Base-by-base conservation (phyloP, 768 basidiomycete genomes). In the Lactarius sanguifluus region DNA sequence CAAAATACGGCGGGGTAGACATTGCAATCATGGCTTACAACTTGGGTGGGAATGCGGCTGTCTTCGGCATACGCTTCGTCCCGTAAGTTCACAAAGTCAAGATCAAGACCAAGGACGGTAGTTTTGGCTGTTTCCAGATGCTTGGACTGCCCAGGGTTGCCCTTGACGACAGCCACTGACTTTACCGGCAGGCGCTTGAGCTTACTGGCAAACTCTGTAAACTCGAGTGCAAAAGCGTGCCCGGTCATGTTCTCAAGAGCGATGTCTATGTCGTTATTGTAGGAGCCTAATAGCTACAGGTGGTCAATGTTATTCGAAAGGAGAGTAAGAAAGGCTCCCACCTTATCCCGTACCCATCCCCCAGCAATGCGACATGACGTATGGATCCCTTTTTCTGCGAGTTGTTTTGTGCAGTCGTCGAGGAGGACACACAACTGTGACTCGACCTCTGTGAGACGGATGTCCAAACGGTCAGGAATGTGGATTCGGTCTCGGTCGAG, bases 281-380 rank as follows among this genome's bases (percentile, higher is more conserved):
- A 80, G 20, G 83, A 81, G 13, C 88, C 89, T 41, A 98, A 82
- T 55, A 98, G 80, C 97, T 94, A 60, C 20, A 23, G 30, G 30
- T 36, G 47, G 61, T 58, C 62, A 12, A 61, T 55, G 59, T 57
- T 36, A 62, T 45, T 43, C 32, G 28, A 30, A 43, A 63, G 23
- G 32, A 56, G 30, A 56, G 25, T 15, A 65, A 30, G 25, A 16
- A 18, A 36, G 8, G n/a, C 32, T 75, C 79, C 71, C 67, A 95
- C 96, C 88, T 99, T 99, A 77, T 99, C 97, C 73, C 97, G 82
- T 55, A 98, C 97, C 97, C 97, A 99, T 23, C 97, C 97, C 20
- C 97, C 97, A 13, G 95, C 97, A 57, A 99, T 92, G 70, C 97
- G 84, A 75, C 96, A 96, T 1, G 85, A 82, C 0, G 86, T 87